A percentile compares a stretch with the other conserved stretches of the same genome.
These are phyloP conservation scores for Rhizophagus prolifer DNA, from an alignment of 192 early-diverging fungal species.

Conservation along the genomic window DNA sequence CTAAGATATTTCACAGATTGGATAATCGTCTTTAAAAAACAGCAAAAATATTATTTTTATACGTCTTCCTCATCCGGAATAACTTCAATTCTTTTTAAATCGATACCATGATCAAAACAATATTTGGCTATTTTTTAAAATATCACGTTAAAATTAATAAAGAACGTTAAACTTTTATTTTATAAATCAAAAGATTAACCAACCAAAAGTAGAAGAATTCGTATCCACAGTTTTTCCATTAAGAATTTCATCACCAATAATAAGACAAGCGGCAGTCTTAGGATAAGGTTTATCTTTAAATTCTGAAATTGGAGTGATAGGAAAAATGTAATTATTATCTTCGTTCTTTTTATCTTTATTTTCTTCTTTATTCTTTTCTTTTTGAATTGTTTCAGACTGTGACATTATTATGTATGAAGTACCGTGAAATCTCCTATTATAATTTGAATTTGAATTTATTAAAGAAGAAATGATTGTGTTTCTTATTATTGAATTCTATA, in stretches of 20 bases:
- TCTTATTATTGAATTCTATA: too few species aligned
- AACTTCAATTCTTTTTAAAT: slow-evolving; percentile 55
- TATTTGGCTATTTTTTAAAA: too few species aligned
- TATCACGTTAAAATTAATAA: too few species aligned
- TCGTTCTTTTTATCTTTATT: neutral
- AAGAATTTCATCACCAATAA: slow-evolving; percentile 77
- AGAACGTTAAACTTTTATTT: too few species aligned
- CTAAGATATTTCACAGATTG: slow-evolving; percentile 52
- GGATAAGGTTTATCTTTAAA: slow-evolving; percentile 27
- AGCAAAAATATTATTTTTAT: slow-evolving; percentile 32
- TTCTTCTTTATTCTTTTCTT: too few species aligned
- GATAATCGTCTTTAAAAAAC: slow-evolving; percentile 42
- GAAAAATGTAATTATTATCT: neutral
- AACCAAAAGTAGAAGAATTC: slow-evolving; percentile 57
- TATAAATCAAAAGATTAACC: neutral
- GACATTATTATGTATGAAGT: too few species aligned
- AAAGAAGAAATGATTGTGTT: too few species aligned
- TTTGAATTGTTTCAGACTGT: neutral
- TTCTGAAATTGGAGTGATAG: slow-evolving; percentile 11
- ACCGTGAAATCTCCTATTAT: too few species aligned
- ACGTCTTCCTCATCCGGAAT: slow-evolving; percentile 52
- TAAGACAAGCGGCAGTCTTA: slow-evolving; percentile 49
- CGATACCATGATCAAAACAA: slow-evolving; percentile 62
- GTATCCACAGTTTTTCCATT: slow-evolving; percentile 68
- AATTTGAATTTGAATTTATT: too few species aligned